Conservation (phyloP, 768 basidiomycete genomes). For the Glaciozyma martinii region DNA sequence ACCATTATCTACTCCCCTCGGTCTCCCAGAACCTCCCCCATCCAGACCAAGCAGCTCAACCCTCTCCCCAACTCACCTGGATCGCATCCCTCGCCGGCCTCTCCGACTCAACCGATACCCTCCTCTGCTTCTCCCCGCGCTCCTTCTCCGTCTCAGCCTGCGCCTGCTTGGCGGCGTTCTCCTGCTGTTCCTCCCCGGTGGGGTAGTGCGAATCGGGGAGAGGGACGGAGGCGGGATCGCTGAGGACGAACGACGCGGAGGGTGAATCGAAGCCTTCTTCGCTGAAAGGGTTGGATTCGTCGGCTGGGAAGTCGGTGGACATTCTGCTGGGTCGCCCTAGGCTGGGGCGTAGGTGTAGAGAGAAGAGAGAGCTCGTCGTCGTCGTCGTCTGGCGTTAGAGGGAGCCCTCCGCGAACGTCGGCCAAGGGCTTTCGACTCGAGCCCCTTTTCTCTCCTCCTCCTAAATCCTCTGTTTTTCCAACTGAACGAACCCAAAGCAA, state of each 20-base stretch:
- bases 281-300: conserved; percentile 1
- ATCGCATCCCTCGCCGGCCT: conserved; percentile 14
- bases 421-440: too few species aligned
- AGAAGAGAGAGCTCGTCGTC: too few species aligned
- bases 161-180: not conserved
- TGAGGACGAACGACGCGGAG: not conserved
- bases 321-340: too few species aligned
- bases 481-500: too few species aligned
- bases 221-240: not conserved
- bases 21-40: not conserved
- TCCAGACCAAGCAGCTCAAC: not conserved
- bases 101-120: not conserved
- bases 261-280: not conserved
- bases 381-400: too few species aligned
- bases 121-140: not conserved
- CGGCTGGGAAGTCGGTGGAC: too few species aligned
- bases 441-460: too few species aligned
- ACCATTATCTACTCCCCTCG: too few species aligned
- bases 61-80: conserved; percentile 10
- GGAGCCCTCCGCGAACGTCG: too few species aligned
- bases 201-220: not conserved
- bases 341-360: too few species aligned
- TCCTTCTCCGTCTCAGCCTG: not conserved
- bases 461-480: too few species aligned
- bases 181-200: not conserved